These are phyloP conservation scores for Penicillium samsonianum DNA, from an alignment of 495 filamentous ascomycete species.

Conservation along the genomic window DNA sequence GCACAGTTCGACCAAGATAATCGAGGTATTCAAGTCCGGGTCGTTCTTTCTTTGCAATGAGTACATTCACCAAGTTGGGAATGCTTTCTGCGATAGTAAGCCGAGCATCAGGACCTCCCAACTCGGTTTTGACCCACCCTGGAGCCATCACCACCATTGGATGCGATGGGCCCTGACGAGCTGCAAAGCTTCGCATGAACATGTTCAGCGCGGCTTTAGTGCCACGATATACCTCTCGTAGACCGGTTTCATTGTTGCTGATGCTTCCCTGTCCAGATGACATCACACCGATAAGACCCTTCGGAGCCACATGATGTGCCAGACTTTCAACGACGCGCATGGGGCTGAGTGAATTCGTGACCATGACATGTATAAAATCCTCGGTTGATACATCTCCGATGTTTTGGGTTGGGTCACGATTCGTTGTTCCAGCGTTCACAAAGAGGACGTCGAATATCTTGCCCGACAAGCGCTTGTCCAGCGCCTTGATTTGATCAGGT, in stretches of 20 bases:
- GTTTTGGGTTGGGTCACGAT: conserved; percentile 1
- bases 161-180: background rate
- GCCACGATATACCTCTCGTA: conserved; percentile 2
- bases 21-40: conserved; percentile 1
- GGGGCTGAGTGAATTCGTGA: conserved; percentile 2
- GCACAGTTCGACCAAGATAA: background rate
- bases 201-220: conserved; percentile 4
- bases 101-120: conserved; percentile 3
- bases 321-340: conserved; percentile 4
- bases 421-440: conserved; percentile 4
- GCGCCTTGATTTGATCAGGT: conserved; percentile 1
- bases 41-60: background rate
- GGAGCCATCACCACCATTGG: conserved; percentile 4
- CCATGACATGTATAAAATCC: conserved; percentile 1
- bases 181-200: conserved; percentile 5
- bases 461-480: background rate
- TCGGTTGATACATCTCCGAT: conserved; percentile 4
- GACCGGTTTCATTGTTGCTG: conserved; percentile 4
- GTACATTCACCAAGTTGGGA: background rate
- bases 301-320: background rate
- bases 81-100: conserved; percentile 6
- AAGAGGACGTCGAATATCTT: background rate
- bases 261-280: conserved; percentile 2
- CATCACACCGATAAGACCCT: conserved; percentile 2
- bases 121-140: conserved; percentile 1